Evolutionary conservation across 108 stramenopile species (phyloP).

Genomic region (Skeletonema grethae): DNA sequence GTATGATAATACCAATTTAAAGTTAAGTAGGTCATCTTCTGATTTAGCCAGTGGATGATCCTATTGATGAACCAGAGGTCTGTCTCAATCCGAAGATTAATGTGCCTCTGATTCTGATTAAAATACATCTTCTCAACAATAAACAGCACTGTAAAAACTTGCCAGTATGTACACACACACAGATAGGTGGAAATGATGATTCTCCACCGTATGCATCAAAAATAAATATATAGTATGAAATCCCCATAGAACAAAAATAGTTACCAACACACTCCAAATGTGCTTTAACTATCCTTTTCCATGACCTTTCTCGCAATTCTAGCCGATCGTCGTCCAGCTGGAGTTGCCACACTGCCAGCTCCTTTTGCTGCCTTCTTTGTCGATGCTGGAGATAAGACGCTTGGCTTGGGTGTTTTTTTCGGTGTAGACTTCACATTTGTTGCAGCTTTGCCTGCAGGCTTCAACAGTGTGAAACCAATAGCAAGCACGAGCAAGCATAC

Average conservation of each 20-base stretch:
- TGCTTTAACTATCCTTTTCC: slow-evolving; percentile 1
- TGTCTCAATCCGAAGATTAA: not conserved
- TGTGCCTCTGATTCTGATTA: not conserved
- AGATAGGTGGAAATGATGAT: not conserved
- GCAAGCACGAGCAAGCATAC: slow-evolving; percentile 1
- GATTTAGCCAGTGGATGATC: not conserved
- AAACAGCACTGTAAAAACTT: not conserved
- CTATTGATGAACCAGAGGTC: not conserved
- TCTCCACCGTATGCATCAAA: slow-evolving; percentile 4
- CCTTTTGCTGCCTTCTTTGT: slow-evolving; percentile 1
- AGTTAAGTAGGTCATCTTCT: slow-evolving; percentile 1
- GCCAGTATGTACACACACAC: not conserved
- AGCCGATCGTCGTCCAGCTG: slow-evolving; percentile 14
- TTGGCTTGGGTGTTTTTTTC: not conserved
- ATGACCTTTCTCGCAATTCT: slow-evolving; percentile 8
- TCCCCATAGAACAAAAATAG: not conserved
- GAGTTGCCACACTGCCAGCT: slow-evolving; percentile 6
- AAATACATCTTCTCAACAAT: slow-evolving; percentile 3
- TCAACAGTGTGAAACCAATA: not conserved
- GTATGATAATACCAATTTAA: slow-evolving; percentile 4
- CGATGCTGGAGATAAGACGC: not conserved
- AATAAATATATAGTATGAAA: slow-evolving; percentile 5
- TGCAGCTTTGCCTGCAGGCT: not conserved
- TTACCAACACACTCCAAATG: not conserved
- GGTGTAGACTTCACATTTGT: not conserved